Evolutionary conservation across 306 rosid genomes (phyloP).

Genomic region (Prunus mongolica): DNA sequence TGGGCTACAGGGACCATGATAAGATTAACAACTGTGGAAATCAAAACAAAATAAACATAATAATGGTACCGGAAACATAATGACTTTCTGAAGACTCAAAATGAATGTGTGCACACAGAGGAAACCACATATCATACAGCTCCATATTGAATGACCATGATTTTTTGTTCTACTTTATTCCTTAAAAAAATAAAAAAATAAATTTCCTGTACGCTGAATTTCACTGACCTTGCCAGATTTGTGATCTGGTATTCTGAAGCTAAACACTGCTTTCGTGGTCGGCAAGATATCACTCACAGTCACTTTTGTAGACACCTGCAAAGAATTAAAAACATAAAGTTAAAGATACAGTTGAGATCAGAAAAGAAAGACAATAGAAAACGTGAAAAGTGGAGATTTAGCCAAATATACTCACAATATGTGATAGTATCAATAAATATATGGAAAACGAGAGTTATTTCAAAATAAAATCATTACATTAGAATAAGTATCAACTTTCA

Average conservation of each 20-base stretch:
- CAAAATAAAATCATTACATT: conserved; percentile 51
- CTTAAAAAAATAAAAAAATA: no score
- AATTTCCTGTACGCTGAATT: neutral
- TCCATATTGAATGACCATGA: neutral
- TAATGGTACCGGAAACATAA: neutral
- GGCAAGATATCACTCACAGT: conserved; percentile 57
- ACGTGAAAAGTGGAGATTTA: neutral
- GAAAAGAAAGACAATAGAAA: neutral
- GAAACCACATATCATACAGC: neutral
- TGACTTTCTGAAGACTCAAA: neutral
- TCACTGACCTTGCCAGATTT: conserved; percentile 89
- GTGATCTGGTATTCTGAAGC: conserved; percentile 92
- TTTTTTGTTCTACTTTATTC: neutral
- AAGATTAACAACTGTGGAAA: neutral
- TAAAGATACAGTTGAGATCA: neutral
- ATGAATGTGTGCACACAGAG: neutral
- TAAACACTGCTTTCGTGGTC: conserved; percentile 60
- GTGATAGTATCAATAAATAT: neutral
- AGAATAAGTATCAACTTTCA: conserved; percentile 79
- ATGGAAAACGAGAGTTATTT: neutral
- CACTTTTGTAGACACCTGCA: conserved; percentile 78
- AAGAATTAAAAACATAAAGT: neutral
- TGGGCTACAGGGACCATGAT: neutral
- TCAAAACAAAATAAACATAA: neutral
- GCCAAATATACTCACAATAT: neutral